Base-by-base conservation (phyloP, 2,329 filamentous ascomycete genomes). In the Fusarium sp. region DNA sequence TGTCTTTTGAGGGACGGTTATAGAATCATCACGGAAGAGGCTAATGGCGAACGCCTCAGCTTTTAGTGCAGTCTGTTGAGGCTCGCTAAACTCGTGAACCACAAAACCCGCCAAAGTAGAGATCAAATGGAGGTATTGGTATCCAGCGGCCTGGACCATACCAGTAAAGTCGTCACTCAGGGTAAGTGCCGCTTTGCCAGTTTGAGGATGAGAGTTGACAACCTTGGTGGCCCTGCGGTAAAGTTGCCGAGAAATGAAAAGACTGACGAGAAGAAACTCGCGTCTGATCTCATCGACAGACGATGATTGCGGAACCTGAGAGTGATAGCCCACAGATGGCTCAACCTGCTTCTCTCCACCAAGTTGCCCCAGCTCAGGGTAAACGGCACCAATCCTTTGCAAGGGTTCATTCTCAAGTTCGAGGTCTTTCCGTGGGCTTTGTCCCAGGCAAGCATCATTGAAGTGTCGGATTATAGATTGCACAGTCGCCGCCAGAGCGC, bases 221-320 rank as follows among this genome's bases (percentile, higher is more conserved):
- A 72, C 61, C 41, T 80, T 81, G 1, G 84, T 85, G 6, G 83
- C 82, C 20, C 82, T 81, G 9, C 82, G 82, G 71, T 88, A 88
- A 4, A 88, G 80, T 23, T 81, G 77, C 16, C 82, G 79, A 13
- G 83, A 79, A 11, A 85, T 70, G 20, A 82, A 82, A 2, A 87
- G 73, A 20, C 82, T 79, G 34, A 84, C 78, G 7, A 84, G 79
- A n/a, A 87, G 73, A 56, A 85, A 87, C 58, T 85, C 83, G 13
- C 76, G 77, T 39, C 79, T 78, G 11, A 82, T 63, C 58, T 83
- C 79, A 5, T 76, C 79, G 10, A 80, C 74, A 20, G 77, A 76
- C 5, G 60, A 63, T 14, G 74, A 39, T 45, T 70, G 45, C 3
- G 71, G 18, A 37, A 68, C 35, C 32, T 54, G 48, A 3, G 39